Percentiles rank a stretch among this genome's conserved stretches.
phyloP scores from a whole-genome alignment of 2,329 filamentous ascomycete species.

The Claviceps maximensis region DNA sequence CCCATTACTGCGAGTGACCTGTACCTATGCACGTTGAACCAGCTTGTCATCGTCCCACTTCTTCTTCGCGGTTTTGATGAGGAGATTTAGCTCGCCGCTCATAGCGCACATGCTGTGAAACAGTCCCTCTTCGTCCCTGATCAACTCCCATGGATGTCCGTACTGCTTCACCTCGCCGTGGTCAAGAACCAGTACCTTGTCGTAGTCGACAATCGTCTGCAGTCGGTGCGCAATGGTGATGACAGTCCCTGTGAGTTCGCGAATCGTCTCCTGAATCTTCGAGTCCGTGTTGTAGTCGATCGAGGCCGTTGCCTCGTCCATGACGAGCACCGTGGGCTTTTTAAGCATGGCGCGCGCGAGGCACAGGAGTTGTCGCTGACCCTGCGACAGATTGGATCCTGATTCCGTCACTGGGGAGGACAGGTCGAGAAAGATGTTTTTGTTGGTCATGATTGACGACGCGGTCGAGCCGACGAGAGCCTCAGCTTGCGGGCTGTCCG shows the following conservation, averaged over 20 bases:
- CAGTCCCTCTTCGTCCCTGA: conserved; percentile 53
- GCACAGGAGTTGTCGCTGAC: conserved; percentile 87
- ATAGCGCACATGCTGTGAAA: conserved; percentile 53
- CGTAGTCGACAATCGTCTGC: conserved; percentile 95
- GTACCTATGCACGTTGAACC: background rate
- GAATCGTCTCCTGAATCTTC: conserved; percentile 93
- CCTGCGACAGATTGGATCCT: conserved; percentile 87
- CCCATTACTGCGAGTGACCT: no score
- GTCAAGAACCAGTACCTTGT: conserved; percentile 91
- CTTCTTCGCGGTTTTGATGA: conserved; percentile 43
- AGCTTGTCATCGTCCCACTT: conserved; percentile 28
- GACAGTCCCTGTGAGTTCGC: conserved; percentile 85
- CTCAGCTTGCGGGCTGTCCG: conserved; percentile 8
- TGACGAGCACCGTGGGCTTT: conserved; percentile 82
- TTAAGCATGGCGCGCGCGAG: conserved; percentile 88
- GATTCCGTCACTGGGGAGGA: conserved; percentile 76
- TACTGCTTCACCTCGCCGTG: conserved; percentile 80
- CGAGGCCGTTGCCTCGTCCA: conserved; percentile 96
- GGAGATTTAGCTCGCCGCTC: conserved; percentile 41
- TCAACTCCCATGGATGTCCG: conserved; percentile 74
- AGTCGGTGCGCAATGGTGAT: conserved; percentile 93
- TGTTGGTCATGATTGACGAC: conserved; percentile 53
- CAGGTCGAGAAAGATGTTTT: conserved; percentile 86
- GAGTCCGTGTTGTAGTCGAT: conserved; percentile 94
- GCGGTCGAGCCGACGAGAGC: conserved; percentile 10